Evolutionary conservation across 2,329 filamentous ascomycete genomes (phyloP), one percentile per base, ranked within the genome.

Genomic region (Ophiostoma australiae): DNA sequence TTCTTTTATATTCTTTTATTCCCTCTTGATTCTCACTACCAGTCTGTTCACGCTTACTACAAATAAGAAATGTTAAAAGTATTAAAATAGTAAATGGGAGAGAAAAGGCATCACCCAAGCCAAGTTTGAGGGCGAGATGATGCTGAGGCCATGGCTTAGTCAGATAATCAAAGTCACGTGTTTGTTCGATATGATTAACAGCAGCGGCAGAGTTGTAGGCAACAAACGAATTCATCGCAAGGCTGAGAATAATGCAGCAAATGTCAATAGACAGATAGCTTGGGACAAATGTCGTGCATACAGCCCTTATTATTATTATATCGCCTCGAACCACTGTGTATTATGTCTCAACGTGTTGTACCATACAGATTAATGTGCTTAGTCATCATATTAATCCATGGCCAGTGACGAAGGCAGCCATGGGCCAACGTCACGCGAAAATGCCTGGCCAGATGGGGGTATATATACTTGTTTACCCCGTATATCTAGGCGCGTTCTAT

Each of bases 381-480:
- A 72, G 48, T 72, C 67, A 72, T 71, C 11, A n/a, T 31, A 13
- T 33, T 13, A 27, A 1, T 11, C 37, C 65, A 61, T 8, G 15
- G 23, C 63, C 37, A 67, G 52, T 63, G 70, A 52, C 37, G 73
- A 74, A 74, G 73, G 73, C 73, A 74, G 73, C 73, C 73, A 73
- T 70, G 71, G 70, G 55, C 71, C 37, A 73, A 74, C 73, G 73
- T 74, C 73, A 74, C 72, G 72, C 71, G 55, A 69, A 68, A 11
- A 48, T 44, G 63, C 63, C 61, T 31, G 52, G 10, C 39, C 39
- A 15, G 20, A 31, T n/a, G 37, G 41, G 41, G 11, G 68, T 71
- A 69, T 35, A 5, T 63, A 15, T 20, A 70, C 68, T 15, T 69
- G 3, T 13, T 10, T 41, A 2, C 11, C 31, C 6, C n/a, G 37